Base-by-base conservation (phyloP, 352 stramenopile genomes). In the Pythium oligandrum region DNA sequence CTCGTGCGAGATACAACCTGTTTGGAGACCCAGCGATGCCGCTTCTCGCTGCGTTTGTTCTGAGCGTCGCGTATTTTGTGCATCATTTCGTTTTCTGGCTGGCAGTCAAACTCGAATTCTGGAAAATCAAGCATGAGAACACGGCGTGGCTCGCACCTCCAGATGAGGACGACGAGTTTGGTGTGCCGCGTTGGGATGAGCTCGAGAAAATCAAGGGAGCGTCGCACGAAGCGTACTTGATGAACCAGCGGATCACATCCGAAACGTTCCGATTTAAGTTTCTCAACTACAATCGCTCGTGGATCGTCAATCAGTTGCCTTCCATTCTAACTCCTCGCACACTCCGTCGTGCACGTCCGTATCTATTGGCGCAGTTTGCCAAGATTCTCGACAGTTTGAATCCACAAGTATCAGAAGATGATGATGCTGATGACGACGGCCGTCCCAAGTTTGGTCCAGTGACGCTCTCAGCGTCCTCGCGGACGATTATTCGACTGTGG, bases 181-280 rank as follows among this genome's bases (percentile, higher is more conserved):
- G 93, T 17, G 69, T 97, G 34, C 90, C 94, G 3, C 70, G 86
- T 9, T 97, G 86, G 86, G 90, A 97, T 53, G 89, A 98, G 39
- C 71, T 96, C 0, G 88, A 96, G 52, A 89, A 93, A 30, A 93
- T 98, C 45, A 93, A 98, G 64, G 83, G 89, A n/a, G 92, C 86
- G 37, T 95, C 81, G 4, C 91, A 98, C 64, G 93, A 98, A 64
- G 81, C 89, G 2, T 98, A 97, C 63, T 57, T 98, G 59, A 98
- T 99, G 92, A 98, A 99, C 68, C 91, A 98, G 68, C 78, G 89
- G 10, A 97, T 99, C 59, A 97, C 94, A 26, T 95, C 77, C 11
- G 96, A 99, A 54, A 98, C 93, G 4, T 99, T 99, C 66, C 87
- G 96, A 10, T 97, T 95, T 73, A 98, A 98, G 63, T 99, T 99